A percentile compares a stretch with the other conserved stretches of the same genome.
These are phyloP conservation scores for Trypanosoma mega DNA, from an alignment of 208 protist species.

Conservation along the genomic window DNA sequence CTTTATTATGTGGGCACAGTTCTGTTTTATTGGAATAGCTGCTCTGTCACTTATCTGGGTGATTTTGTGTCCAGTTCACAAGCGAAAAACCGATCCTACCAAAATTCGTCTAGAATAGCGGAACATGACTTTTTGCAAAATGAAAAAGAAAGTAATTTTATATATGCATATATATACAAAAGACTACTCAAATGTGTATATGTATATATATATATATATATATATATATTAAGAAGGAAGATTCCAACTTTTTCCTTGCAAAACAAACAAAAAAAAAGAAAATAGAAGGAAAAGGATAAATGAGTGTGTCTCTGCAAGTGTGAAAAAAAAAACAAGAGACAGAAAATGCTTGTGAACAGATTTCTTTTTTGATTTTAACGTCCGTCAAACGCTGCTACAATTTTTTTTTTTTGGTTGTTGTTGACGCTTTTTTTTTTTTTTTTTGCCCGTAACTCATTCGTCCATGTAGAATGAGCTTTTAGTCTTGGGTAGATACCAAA, in stretches of 20 bases:
- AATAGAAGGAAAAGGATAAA: neutral
- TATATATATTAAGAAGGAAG: too few relatives aligned
- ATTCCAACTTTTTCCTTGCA: too few relatives aligned
- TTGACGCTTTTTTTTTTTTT: slow-evolving; percentile 3
- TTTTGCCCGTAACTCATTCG: neutral
- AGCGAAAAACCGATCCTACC: slow-evolving; percentile 33
- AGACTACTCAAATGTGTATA: too few relatives aligned
- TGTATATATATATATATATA: too few relatives aligned
- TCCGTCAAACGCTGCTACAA: neutral
- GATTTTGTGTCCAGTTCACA: slow-evolving; percentile 29
- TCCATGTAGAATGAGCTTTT: too few relatives aligned
- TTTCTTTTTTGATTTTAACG: too few relatives aligned
- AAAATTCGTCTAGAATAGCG: slow-evolving; percentile 44
- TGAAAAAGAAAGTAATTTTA: too few relatives aligned
- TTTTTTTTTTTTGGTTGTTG: slow-evolving; percentile 12
- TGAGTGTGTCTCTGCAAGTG: neutral
- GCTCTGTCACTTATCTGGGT: slow-evolving; percentile 28
- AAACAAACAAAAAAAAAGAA: neutral
- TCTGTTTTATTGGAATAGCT: slow-evolving; percentile 24
- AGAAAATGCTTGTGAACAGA: too few relatives aligned
- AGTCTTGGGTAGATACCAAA: too few relatives aligned
- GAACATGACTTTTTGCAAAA: neutral
- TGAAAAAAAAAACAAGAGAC: too few relatives aligned
- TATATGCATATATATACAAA: too few relatives aligned
- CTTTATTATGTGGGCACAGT: slow-evolving; percentile 31